Percentiles rank a stretch among this genome's conserved stretches.
Evolutionary conservation across 139 green algal genomes (phyloP).

Genomic region (Chlamydomonas sp.): DNA sequence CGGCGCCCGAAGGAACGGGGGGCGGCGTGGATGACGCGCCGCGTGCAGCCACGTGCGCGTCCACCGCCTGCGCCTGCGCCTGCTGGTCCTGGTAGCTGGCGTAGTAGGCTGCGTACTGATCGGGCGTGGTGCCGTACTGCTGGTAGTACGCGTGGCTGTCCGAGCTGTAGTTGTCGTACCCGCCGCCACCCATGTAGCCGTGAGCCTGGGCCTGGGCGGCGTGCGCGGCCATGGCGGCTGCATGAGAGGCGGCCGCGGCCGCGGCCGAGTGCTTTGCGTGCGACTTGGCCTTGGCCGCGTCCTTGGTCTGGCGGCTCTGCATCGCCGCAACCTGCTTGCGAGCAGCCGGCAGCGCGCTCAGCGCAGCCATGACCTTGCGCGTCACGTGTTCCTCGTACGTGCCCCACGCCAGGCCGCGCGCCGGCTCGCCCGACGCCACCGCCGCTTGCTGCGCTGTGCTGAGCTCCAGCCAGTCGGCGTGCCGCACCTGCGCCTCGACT

Average conservation of each 20-base stretch:
- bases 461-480: slow-evolving; percentile 15
- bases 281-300: no score
- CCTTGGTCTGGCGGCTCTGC: no score
- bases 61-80: no score
- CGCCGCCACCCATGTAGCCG: not conserved
- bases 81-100: no score
- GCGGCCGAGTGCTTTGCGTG: no score
- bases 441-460: not conserved
- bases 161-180: slow-evolving; percentile 16
- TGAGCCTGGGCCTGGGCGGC: not conserved
- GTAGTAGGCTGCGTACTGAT: no score
- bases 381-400: not conserved
- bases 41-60: no score
- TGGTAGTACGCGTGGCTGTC: slow-evolving; percentile 9
- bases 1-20: no score
- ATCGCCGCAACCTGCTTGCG: not conserved
- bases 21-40: no score
- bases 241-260: no score
- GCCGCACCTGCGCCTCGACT: slow-evolving; percentile 19
- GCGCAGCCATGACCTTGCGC: slow-evolving; percentile 6
- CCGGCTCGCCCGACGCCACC: not conserved
- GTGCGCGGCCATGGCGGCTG: no score
- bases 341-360: slow-evolving; percentile 2
- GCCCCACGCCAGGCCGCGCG: not conserved
- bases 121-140: no score